phyloP scores from a whole-genome alignment of 805 yeast species.

The Candida ponderosae region DNA sequence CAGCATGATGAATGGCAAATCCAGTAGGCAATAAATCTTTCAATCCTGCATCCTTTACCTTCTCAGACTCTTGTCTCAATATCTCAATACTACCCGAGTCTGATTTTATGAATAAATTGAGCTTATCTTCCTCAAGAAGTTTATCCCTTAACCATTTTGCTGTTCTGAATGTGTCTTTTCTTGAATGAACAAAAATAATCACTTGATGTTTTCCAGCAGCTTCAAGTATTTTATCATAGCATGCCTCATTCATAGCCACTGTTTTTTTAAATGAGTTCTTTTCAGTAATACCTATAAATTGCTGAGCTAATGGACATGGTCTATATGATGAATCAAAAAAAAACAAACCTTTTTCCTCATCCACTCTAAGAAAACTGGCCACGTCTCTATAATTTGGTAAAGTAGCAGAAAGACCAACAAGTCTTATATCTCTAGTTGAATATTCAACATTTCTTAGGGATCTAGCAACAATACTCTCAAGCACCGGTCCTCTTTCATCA shows the following conservation, averaged over 20 bases:
- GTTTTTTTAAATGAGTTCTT: conserved; percentile 69
- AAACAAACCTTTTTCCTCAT: conserved; percentile 51
- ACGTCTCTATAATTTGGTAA: conserved; percentile 86
- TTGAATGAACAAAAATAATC: conserved; percentile 86
- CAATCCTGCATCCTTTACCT: conserved; percentile 43
- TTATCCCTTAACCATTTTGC: conserved; percentile 67
- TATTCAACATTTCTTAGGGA: conserved; percentile 40
- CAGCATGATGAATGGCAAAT: conserved; percentile 91
- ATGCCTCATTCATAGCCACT: conserved; percentile 84
- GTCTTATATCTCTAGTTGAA: conserved; percentile 45
- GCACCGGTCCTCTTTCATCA: conserved; percentile 91
- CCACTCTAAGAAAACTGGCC: conserved; percentile 70
- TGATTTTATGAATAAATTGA: conserved; percentile 34
- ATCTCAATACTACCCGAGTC: conserved; percentile 51
- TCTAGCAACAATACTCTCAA: conserved; percentile 83
- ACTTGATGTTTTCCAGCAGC: conserved; percentile 65
- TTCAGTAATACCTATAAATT: conserved; percentile 82
- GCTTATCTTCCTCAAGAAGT: conserved; percentile 46
- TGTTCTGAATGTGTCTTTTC: conserved; percentile 84
- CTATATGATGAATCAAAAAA: conserved; percentile 78
- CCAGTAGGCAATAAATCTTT: conserved; percentile 61
- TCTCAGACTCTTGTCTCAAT: conserved; percentile 53
- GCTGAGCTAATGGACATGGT: conserved; percentile 90
- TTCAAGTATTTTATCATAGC: conserved; percentile 73
- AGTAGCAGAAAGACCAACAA: conserved; percentile 89